Conservation (phyloP, 169 alveolate species). For the Eimeria zaria region DNA sequence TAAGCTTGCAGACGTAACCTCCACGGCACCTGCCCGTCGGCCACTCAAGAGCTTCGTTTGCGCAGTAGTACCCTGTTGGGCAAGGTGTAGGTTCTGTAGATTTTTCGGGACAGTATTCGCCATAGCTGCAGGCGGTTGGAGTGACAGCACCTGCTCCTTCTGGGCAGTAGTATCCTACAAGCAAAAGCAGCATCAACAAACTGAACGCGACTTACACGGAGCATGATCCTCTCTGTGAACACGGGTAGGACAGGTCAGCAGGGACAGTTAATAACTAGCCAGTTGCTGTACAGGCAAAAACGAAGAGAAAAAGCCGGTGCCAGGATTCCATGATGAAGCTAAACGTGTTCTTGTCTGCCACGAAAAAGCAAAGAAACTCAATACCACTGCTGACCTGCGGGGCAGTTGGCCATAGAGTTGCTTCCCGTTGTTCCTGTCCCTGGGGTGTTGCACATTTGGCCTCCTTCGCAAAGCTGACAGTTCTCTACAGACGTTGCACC, state of each 20-base stretch:
- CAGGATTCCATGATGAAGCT: not conserved
- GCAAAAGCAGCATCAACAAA: not conserved
- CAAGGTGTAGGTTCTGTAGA: slow-evolving; percentile 86
- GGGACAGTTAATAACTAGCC: not conserved
- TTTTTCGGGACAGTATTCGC: slow-evolving; percentile 89
- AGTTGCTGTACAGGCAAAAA: not conserved
- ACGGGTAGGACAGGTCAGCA: not conserved
- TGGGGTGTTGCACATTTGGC: slow-evolving; percentile 84
- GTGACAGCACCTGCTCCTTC: slow-evolving; percentile 31
- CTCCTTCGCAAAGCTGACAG: slow-evolving; percentile 85
- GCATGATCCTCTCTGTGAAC: not conserved
- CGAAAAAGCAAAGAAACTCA: not conserved
- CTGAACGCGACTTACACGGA: not conserved
- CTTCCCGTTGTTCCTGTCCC: slow-evolving; percentile 59
- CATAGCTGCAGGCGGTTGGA: slow-evolving; percentile 67
- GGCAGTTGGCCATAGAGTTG: slow-evolving; percentile 43
- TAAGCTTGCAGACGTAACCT: slow-evolving; percentile 43
- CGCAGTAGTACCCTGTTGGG: slow-evolving; percentile 87
- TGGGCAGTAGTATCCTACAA: slow-evolving; percentile 68
- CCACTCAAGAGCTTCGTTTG: slow-evolving; percentile 30
- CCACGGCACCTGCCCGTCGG: slow-evolving; percentile 77
- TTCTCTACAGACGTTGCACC: slow-evolving; percentile 70
- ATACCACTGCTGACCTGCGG: slow-evolving; percentile 31
- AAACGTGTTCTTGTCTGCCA: not conserved
- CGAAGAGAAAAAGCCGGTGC: not conserved